Percentiles rank a stretch among this genome's conserved stretches.
Conservation (phyloP, 306 rosid genomes). For the Alnus rubra region DNA sequence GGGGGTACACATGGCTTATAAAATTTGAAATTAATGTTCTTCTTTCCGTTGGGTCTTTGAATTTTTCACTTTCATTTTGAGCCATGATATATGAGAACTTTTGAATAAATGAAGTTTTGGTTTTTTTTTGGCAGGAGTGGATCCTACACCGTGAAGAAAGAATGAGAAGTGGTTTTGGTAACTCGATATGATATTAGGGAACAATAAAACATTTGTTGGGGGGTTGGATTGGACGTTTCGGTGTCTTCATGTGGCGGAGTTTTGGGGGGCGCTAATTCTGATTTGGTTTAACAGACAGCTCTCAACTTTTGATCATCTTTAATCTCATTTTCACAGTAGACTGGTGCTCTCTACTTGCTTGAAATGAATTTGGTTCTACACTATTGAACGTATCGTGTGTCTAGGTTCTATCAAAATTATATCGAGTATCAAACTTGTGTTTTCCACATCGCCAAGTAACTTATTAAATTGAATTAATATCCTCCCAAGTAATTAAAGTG, state of each 20-base stretch:
- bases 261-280: background rate
- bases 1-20: background rate
- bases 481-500: too few species aligned
- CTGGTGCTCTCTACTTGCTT: background rate
- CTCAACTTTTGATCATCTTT: background rate
- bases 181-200: background rate
- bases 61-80: background rate
- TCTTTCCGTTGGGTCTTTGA: background rate
- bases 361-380: background rate
- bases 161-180: background rate
- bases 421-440: too few species aligned
- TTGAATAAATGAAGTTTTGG: background rate
- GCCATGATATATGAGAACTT: background rate
- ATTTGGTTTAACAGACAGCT: background rate
- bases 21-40: background rate
- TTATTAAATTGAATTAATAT: too few species aligned
- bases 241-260: background rate
- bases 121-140: slow-evolving; percentile 1
- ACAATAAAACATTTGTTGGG: background rate
- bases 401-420: too few species aligned
- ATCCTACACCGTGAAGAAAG: background rate
- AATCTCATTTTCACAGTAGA: background rate
- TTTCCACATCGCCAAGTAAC: background rate
- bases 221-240: background rate
- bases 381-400: too few species aligned